Percentiles rank a stretch among this genome's conserved stretches.
phyloP scores from a whole-genome alignment of 2,329 filamentous ascomycete species.

The Gyromitra esculenta region DNA sequence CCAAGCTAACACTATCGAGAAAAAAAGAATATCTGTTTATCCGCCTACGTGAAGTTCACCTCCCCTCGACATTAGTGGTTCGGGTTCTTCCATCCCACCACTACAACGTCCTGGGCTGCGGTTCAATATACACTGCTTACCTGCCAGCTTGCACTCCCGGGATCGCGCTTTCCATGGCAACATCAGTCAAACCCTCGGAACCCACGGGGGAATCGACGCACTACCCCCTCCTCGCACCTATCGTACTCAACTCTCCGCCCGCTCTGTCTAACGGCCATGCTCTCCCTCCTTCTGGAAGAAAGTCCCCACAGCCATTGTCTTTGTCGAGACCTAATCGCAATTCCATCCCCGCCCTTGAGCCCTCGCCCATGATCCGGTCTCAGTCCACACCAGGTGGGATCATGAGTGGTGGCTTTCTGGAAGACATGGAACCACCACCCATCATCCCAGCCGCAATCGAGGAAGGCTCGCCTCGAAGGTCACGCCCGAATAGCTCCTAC shows the following conservation, averaged over 20 bases:
- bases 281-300: slow-evolving; percentile 14
- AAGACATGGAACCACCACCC: slow-evolving; percentile 54
- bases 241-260: slow-evolving; percentile 41
- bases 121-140: not conserved
- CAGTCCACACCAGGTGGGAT: slow-evolving; percentile 25
- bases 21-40: slow-evolving; percentile 19
- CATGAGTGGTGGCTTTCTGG: slow-evolving; percentile 25
- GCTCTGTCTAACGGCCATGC: slow-evolving; percentile 19
- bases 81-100: slow-evolving; percentile 12
- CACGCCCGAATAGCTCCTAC: slow-evolving; percentile 48
- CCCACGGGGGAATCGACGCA: slow-evolving; percentile 12
- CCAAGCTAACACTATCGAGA: not conserved
- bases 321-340: slow-evolving; percentile 26
- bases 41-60: slow-evolving; percentile 14
- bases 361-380: slow-evolving; percentile 46
- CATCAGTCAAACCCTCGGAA: slow-evolving; percentile 42
- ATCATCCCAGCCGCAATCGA: slow-evolving; percentile 53
- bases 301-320: slow-evolving; percentile 15
- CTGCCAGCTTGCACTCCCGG: slow-evolving; percentile 18
- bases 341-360: slow-evolving; percentile 41
- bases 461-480: slow-evolving; percentile 40
- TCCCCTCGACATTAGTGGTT: slow-evolving; percentile 1
- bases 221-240: slow-evolving; percentile 46
- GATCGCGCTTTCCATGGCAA: slow-evolving; percentile 30
- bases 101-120: not conserved